Percentiles rank a stretch among this genome's conserved stretches.
Conservation (phyloP, 2,329 filamentous ascomycete genomes). For the Metarhizium brunneum region DNA sequence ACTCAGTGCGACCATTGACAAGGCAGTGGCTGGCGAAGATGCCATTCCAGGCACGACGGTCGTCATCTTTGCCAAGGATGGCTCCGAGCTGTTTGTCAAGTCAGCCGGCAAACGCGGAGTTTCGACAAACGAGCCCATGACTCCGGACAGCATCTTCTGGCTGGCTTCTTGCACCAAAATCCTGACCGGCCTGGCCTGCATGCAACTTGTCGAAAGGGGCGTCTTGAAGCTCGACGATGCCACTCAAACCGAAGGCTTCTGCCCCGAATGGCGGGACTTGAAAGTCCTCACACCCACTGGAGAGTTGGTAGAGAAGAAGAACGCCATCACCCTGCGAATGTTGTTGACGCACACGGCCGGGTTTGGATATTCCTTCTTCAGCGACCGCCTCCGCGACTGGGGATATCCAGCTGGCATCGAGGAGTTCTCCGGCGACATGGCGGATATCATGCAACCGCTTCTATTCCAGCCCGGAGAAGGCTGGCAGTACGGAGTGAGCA, state of each 20-base stretch:
- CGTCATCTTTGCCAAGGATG: slow-evolving; percentile 36
- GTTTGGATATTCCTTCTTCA: slow-evolving; percentile 48
- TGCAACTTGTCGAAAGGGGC: slow-evolving; percentile 49
- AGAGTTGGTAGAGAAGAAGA: slow-evolving; percentile 32
- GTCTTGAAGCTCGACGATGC: slow-evolving; percentile 37
- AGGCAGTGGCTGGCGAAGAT: slow-evolving; percentile 24
- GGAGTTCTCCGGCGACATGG: slow-evolving; percentile 45
- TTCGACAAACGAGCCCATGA: slow-evolving; percentile 39
- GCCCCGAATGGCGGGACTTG: slow-evolving; percentile 37
- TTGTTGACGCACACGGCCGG: slow-evolving; percentile 46
- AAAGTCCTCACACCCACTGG: slow-evolving; percentile 33
- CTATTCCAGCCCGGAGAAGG: slow-evolving; percentile 53
- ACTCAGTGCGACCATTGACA: slow-evolving; percentile 21
- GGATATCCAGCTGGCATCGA: slow-evolving; percentile 41
- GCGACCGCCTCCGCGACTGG: slow-evolving; percentile 37
- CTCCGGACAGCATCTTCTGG: slow-evolving; percentile 51
- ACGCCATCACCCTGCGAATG: slow-evolving; percentile 47
- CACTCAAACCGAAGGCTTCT: slow-evolving; percentile 34
- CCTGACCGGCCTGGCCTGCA: slow-evolving; percentile 39
- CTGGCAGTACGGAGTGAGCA: slow-evolving; percentile 51
- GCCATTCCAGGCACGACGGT: slow-evolving; percentile 36
- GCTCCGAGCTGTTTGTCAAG: slow-evolving; percentile 37
- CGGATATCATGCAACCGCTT: slow-evolving; percentile 43
- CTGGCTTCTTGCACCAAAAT: slow-evolving; percentile 50
- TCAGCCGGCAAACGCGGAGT: slow-evolving; percentile 37